Base-by-base conservation (phyloP, 129 eudicot species). In the Pittosporum tobira region DNA sequence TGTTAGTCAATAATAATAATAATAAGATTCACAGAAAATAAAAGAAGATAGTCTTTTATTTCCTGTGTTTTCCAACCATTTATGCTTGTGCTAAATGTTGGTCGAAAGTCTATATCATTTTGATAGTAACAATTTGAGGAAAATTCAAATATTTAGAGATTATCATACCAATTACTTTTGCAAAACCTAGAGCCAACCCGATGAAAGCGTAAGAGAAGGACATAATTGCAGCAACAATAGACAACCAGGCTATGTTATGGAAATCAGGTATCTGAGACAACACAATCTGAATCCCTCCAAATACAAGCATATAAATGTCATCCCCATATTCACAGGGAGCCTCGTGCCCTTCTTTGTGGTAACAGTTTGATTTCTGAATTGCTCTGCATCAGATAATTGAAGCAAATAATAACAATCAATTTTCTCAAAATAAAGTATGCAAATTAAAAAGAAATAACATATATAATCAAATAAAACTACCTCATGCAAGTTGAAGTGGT, bases 191-290 rank as follows among this genome's bases (percentile, higher is more conserved):
- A 57, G 82, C 93, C 26, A 82, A 68, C 23, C 95, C 95, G 4
- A 87, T 83, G 31, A 81, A 51, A 4, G 95, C 51, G 66, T 87
- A 87, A 50, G 75, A 75, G 62, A 87, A 83, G 7, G 93, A 82
- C 95, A 87, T 87, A 63, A 79, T 63, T 7, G 93, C 87, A 11
- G 95, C 93, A 48, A 82, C 62, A 54, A 77, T 38, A 24, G 95
- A 87, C 11, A 87, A 79, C 88, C 84, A 78, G 56, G 80, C 67
- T 58, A 82, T 79, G 72, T 82, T 69, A 60, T 77, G 84, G 42
- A 82, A 87, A 68, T 82, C 75, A 6, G 95, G 93, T 68, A 87
- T 87, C 36, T 82, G 93, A 59, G 87, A 76, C 67, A 82, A 46
- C 10, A 79, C 44, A 29, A 82, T 74, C 48, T 87, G 93, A 57